Percentiles rank a stretch among this genome's conserved stretches.
Conservation (phyloP, 768 basidiomycete genomes). For the Inosperma sp. region DNA sequence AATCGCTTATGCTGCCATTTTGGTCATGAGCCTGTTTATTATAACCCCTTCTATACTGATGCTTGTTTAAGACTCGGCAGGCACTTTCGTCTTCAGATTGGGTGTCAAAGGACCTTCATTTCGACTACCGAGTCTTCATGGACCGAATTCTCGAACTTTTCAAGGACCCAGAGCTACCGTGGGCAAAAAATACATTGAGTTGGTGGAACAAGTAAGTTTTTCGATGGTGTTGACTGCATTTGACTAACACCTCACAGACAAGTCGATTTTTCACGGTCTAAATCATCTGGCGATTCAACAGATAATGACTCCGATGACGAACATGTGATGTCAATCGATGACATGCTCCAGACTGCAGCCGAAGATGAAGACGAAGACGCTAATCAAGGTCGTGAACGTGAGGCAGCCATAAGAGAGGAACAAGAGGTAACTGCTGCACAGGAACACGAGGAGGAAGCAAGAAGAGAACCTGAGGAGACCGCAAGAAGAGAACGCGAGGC, state of each 20-base stretch:
- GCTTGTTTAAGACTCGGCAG: background rate
- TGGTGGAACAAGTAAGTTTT: slow-evolving; percentile 2
- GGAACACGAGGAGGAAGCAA: background rate
- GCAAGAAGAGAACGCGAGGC: background rate
- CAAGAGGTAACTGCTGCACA: background rate
- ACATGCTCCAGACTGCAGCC: background rate
- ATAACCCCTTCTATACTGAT: background rate
- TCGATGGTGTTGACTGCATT: background rate
- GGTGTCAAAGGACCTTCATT: background rate
- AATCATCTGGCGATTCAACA: background rate
- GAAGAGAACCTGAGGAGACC: too few species aligned
- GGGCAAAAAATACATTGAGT: background rate
- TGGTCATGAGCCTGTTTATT: background rate
- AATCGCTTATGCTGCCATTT: background rate
- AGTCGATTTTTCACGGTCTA: background rate
- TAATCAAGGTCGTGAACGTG: too few species aligned
- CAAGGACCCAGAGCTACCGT: background rate
- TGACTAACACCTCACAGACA: background rate
- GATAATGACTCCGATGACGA: background rate
- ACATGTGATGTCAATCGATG: background rate
- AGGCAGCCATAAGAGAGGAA: too few species aligned
- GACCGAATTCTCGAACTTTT: background rate
- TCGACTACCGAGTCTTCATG: background rate
- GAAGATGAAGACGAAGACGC: background rate
- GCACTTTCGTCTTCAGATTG: background rate